Percentiles rank a stretch among this genome's conserved stretches.
Conservation (phyloP, 371 early-diverging fungal species). For the Mortierella polycephala region DNA sequence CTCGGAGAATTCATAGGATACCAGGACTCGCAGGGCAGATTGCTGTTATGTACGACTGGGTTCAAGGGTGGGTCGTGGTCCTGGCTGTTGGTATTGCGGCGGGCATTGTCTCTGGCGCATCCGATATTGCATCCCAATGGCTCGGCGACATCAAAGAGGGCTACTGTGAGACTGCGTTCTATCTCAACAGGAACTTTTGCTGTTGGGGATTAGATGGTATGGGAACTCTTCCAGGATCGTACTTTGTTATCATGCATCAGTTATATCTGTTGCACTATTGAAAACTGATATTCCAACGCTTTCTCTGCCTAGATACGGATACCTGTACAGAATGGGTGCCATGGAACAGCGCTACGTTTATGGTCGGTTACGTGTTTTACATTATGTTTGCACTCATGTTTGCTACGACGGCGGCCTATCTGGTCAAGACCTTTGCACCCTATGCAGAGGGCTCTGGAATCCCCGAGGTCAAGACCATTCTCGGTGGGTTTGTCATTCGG, state of each 20-base stretch:
- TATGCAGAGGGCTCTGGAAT: constrained; percentile 86
- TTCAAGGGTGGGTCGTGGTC: constrained; percentile 90
- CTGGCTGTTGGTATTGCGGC: constrained; percentile 75
- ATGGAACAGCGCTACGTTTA: constrained; percentile 59
- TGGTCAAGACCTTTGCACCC: constrained; percentile 77
- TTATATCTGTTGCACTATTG: background rate
- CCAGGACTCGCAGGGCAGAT: constrained; percentile 70
- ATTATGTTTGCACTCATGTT: constrained; percentile 59
- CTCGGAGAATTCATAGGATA: constrained; percentile 68
- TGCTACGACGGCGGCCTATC: constrained; percentile 57
- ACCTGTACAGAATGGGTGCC: constrained; percentile 62
- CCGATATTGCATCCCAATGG: constrained; percentile 84
- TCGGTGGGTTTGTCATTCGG: constrained; percentile 86
- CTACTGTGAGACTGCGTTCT: constrained; percentile 87
- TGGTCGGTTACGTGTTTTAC: constrained; percentile 53
- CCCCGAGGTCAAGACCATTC: constrained; percentile 87
- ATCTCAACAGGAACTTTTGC: constrained; percentile 89
- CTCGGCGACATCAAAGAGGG: constrained; percentile 86
- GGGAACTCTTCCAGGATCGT: background rate
- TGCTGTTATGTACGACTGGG: constrained; percentile 74
- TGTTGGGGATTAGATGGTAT: constrained; percentile 82
- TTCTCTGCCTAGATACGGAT: constrained; percentile 28
- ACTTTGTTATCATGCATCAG: background rate
- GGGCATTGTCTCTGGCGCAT: constrained; percentile 84
- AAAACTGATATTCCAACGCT: background rate